Evolutionary conservation across 768 basidiomycete genomes (phyloP).

Genomic region (Pleurotus djamor): DNA sequence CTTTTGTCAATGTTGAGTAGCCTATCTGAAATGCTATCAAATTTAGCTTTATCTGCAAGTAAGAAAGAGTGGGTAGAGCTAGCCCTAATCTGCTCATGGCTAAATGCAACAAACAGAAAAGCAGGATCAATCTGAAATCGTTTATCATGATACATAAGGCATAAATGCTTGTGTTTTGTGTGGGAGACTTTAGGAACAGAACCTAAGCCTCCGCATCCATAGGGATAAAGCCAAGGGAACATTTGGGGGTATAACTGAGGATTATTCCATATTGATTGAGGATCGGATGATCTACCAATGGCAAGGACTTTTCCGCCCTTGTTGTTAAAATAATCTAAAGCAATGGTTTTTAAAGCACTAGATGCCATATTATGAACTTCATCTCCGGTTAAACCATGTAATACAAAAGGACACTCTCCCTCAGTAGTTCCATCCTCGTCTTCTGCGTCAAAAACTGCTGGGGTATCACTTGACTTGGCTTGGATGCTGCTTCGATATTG

Average conservation of each 20-base stretch:
- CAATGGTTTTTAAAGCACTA: conserved; percentile 12
- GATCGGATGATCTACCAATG: conserved; percentile 13
- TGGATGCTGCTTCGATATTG: conserved; percentile 7
- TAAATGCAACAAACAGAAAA: conserved; percentile 24
- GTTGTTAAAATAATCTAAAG: conserved; percentile 11
- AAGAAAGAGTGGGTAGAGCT: conserved; percentile 21
- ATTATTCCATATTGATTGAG: conserved; percentile 21
- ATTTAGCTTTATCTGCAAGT: conserved; percentile 19
- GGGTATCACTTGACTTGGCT: conserved; percentile 9
- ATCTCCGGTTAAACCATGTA: conserved; percentile 22
- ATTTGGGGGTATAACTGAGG: conserved; percentile 24
- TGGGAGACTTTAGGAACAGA: conserved; percentile 10
- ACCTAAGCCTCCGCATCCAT: conserved; percentile 29
- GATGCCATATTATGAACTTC: conserved; percentile 10
- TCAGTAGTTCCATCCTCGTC: conserved; percentile 17
- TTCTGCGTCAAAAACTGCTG: conserved; percentile 14
- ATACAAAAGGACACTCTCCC: conserved; percentile 23
- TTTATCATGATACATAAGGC: conserved; percentile 28
- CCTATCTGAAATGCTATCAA: conserved; percentile 18
- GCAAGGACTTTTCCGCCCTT: conserved; percentile 14
- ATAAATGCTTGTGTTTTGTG: conserved; percentile 19
- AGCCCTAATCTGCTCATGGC: conserved; percentile 24
- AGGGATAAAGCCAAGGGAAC: conserved; percentile 37
- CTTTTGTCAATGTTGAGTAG: conserved; percentile 18
- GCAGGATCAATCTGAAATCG: conserved; percentile 23